Evolutionary conservation across 805 yeast genomes (phyloP), one percentile per base, ranked within the genome.

Genomic region (Barnettozyma sp.): DNA sequence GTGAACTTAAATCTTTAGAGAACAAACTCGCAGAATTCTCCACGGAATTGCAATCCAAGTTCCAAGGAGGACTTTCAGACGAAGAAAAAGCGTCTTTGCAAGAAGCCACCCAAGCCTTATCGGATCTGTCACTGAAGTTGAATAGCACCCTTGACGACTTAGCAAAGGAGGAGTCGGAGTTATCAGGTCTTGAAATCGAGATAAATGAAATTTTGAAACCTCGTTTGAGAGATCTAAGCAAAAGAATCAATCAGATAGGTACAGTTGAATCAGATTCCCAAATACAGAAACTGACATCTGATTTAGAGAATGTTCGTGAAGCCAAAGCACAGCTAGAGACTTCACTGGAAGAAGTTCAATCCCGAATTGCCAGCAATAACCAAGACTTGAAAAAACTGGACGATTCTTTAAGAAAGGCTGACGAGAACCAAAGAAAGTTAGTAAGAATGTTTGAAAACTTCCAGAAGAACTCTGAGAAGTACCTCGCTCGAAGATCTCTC

Each of bases 401-500:
- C 34, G 56, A 59, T 13, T 44, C 60, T 9, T 49, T 78, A 30
- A 64, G 66, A 13, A 66, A 68, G 36, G 63, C 80, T 7, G 73
- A 78, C 49, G 71, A 72, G 3, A 70, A 70, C 29, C 94, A 82
- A 50, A 58, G 70, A 2, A 52, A 64, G 13, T 53, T 74, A 1
- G 54, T 81, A 26, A 70, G 66, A 36, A 70, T 71, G 38, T 58
- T 87, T 19, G 86, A 81, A 34, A 68, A 66, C 29, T 72, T 68
- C 35, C 76, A 80, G 39, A 79, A 78, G 43, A 58, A 52, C n/a
- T 68, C 81, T 0, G 95, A 86, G 49, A 78, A 71, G 39, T 65
- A 66, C 6, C 60, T 82, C 44, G 70, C 82, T 15, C 79, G 73
- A 49, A 82, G 77, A 44, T 66, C 82, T 2, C 53, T 79, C 5